These are phyloP conservation scores for Sarcodon aspratus DNA, from an alignment of 768 basidiomycete species.

Conservation along the genomic window DNA sequence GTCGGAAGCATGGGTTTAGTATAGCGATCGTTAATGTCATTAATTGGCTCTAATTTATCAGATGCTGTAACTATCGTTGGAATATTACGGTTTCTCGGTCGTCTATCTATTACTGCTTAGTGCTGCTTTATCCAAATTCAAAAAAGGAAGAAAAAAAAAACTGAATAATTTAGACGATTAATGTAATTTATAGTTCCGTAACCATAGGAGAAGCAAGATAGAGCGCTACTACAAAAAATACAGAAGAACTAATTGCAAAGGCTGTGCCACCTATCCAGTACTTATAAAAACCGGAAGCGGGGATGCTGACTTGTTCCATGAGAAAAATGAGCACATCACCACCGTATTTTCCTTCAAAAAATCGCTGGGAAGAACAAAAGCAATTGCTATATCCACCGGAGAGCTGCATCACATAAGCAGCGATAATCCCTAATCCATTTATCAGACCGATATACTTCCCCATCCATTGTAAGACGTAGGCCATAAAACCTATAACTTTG, in stretches of 20 bases:
- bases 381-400: not conserved
- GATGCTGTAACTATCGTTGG: no score
- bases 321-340: not conserved
- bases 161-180: no score
- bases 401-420: not conserved
- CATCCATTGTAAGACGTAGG: not conserved
- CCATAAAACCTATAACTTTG: not conserved
- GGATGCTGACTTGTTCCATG: not conserved
- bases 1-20: no score
- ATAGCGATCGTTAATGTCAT: no score
- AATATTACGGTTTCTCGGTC: no score
- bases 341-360: not conserved
- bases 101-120: no score
- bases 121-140: no score
- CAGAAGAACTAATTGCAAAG: not conserved
- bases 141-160: no score
- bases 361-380: not conserved
- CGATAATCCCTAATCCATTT: not conserved
- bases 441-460: not conserved
- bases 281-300: not conserved
- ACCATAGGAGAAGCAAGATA: not conserved
- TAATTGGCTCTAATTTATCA: no score
- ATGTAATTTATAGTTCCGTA: not conserved
- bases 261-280: not conserved
- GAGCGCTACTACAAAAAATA: not conserved